A percentile compares a stretch with the other conserved stretches of the same genome.
Evolutionary conservation across 306 rosid genomes (phyloP).

Genomic region (Carpinus viminea): DNA sequence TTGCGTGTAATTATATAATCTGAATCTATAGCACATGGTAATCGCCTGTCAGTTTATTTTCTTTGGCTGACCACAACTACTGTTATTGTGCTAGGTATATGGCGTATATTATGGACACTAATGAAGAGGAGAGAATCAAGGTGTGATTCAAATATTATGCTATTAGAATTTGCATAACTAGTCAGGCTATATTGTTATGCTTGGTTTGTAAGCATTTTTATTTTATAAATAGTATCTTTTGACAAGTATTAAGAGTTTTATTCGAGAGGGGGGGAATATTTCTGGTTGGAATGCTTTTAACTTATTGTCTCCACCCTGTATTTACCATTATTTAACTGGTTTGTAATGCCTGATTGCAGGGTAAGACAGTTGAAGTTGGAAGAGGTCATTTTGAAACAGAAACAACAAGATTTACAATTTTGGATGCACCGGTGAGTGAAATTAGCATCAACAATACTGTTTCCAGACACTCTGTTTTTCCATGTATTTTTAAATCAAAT

Average conservation of each 20-base stretch:
- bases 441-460: slow-evolving; percentile 17
- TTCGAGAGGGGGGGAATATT: neutral
- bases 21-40: neutral
- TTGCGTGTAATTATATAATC: neutral
- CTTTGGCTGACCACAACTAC: neutral
- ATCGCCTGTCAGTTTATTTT: neutral
- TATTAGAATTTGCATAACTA: slow-evolving; percentile 8
- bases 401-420: slow-evolving; percentile 79
- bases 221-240: neutral
- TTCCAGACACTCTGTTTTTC: neutral
- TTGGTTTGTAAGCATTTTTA: slow-evolving; percentile 1
- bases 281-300: neutral
- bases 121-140: slow-evolving; percentile 95
- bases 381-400: slow-evolving; percentile 97
- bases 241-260: neutral
- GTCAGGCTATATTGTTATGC: slow-evolving; percentile 12
- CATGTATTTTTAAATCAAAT: neutral
- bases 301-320: neutral
- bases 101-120: slow-evolving; percentile 99
- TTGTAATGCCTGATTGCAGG: slow-evolving; percentile 51
- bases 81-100: slow-evolving; percentile 70
- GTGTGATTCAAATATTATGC: slow-evolving; percentile 36
- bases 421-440: slow-evolving; percentile 96
- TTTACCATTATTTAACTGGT: neutral
- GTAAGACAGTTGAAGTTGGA: slow-evolving; percentile 98